Percentiles rank a stretch among this genome's conserved stretches.
Evolutionary conservation across 2,329 filamentous ascomycete genomes (phyloP).

Genomic region (Beauveria scarabaeidicola): DNA sequence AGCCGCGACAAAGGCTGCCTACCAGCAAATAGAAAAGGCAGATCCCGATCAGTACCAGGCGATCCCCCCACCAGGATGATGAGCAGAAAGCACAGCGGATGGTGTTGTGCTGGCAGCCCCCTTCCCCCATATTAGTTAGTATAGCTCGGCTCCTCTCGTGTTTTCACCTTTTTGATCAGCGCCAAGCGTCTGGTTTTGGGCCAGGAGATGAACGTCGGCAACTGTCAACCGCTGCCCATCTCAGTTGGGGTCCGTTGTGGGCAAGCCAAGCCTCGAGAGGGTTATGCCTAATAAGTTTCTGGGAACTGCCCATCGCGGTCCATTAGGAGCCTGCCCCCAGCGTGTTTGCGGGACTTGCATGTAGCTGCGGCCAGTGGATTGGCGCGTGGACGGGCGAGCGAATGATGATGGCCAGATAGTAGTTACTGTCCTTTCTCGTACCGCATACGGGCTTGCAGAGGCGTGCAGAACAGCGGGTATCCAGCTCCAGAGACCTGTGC

Average conservation of each 20-base stretch:
- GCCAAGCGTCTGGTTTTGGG: neutral
- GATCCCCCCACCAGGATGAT: neutral
- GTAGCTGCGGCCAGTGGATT: neutral
- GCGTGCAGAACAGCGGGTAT: constrained; percentile 2
- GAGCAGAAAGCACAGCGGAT: neutral
- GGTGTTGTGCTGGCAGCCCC: neutral
- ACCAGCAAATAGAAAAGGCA: neutral
- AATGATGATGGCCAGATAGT: neutral
- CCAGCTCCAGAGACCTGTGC: constrained; percentile 1
- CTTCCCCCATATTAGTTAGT: neutral
- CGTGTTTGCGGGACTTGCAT: neutral
- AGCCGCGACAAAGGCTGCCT: neutral
- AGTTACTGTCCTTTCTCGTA: neutral
- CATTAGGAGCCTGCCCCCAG: neutral
- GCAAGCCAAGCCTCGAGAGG: neutral
- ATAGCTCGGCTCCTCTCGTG: neutral
- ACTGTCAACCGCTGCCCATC: neutral
- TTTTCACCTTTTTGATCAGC: constrained; percentile 3
- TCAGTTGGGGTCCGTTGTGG: neutral
- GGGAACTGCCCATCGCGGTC: neutral
- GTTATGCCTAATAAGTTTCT: neutral
- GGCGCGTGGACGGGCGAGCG: neutral
- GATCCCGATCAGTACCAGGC: constrained; percentile 6
- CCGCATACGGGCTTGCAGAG: neutral
- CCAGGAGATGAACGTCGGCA: constrained; percentile 7